A percentile compares a stretch with the other conserved stretches of the same genome.
Conservation (phyloP, 495 filamentous ascomycete species). For the Aeminium ludgeri region DNA sequence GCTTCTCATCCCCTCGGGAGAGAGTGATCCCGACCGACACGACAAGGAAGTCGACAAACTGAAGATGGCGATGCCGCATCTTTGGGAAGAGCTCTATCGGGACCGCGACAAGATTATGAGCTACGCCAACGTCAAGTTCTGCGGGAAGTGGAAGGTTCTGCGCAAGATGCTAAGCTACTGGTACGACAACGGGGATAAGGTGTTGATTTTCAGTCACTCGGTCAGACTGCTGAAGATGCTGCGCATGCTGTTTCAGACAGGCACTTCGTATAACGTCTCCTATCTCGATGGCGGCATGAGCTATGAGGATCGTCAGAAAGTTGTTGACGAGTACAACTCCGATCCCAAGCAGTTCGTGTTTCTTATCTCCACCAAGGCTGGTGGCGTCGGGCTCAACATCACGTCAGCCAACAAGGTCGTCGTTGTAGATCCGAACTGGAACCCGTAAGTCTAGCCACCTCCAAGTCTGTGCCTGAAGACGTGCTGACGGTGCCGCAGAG, state of each 20-base stretch:
- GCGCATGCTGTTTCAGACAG: slow-evolving; percentile 69
- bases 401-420: slow-evolving; percentile 97
- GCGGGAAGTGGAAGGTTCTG: slow-evolving; percentile 92
- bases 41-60: slow-evolving; percentile 62
- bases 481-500: no score
- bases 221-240: slow-evolving; percentile 76
- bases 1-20: slow-evolving; percentile 59
- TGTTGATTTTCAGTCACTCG: slow-evolving; percentile 79
- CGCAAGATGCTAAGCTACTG: slow-evolving; percentile 77
- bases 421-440: slow-evolving; percentile 96
- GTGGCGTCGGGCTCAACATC: slow-evolving; percentile 84
- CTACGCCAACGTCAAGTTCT: slow-evolving; percentile 80
- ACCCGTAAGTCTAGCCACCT: slow-evolving; percentile 49
- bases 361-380: slow-evolving; percentile 83
- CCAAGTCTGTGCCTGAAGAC: no score
- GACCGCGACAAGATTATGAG: slow-evolving; percentile 64
- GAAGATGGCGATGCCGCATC: slow-evolving; percentile 53
- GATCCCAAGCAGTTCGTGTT: slow-evolving; percentile 86
- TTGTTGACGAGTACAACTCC: slow-evolving; percentile 82
- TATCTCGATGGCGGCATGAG: slow-evolving; percentile 79
- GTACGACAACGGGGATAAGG: slow-evolving; percentile 81
- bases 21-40: slow-evolving; percentile 59
- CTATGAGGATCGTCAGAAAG: slow-evolving; percentile 63
- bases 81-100: slow-evolving; percentile 60
- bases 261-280: slow-evolving; percentile 67